Percentiles rank a stretch among this genome's conserved stretches.
phyloP scores from a whole-genome alignment of 176 grass and related monocot species.

The Melocanna baccifera region DNA sequence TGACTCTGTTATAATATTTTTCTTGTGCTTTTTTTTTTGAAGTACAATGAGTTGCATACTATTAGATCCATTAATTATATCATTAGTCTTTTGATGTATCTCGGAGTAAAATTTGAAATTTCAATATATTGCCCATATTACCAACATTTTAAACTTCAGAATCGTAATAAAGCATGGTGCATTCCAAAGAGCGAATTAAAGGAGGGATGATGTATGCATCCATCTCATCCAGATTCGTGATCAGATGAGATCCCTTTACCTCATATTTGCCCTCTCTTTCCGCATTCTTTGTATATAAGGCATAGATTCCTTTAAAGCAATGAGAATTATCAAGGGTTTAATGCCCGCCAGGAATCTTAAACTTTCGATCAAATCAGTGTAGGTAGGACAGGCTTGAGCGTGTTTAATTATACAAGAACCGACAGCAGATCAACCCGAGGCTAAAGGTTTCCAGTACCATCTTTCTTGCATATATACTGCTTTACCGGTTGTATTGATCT shows the following conservation, averaged over 20 bases:
- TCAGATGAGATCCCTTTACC: conserved; percentile 18
- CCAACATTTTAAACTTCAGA: neutral
- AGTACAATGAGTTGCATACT: too few species aligned
- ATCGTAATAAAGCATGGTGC: neutral
- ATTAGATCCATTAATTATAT: too few species aligned
- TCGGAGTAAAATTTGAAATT: too few species aligned
- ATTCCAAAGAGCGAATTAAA: neutral
- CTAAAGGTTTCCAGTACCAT: neutral
- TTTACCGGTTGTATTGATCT: neutral
- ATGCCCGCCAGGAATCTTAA: conserved; percentile 4
- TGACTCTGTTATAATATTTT: too few species aligned
- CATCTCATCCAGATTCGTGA: conserved; percentile 1
- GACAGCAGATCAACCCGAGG: neutral
- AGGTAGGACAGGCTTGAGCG: neutral
- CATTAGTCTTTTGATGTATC: too few species aligned
- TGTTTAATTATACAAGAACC: neutral
- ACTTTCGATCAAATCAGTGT: conserved; percentile 41
- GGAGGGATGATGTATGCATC: neutral
- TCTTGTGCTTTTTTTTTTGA: too few species aligned
- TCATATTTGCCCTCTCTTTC: conserved; percentile 10
- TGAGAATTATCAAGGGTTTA: neutral
- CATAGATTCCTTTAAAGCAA: conserved; percentile 30
- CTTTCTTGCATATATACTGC: neutral
- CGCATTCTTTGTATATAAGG: conserved; percentile 44
- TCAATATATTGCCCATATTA: too few species aligned